These are phyloP conservation scores for Fagopyrum esculentum DNA, from an alignment of 148 eudicot genomes.

Conservation along the genomic window DNA sequence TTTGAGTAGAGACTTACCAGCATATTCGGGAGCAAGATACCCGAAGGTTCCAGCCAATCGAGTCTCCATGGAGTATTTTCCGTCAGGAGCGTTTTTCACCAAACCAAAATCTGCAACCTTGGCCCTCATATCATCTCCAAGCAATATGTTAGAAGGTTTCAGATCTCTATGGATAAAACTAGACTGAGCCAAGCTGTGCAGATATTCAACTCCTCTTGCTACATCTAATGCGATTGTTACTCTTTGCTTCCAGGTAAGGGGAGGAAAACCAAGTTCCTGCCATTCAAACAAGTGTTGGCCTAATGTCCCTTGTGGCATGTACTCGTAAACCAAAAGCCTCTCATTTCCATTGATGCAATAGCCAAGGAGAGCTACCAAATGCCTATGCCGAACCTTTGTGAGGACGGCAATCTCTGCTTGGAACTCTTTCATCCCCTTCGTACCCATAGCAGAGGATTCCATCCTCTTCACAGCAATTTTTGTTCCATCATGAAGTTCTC, in stretches of 20 bases:
- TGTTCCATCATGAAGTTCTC: conserved; percentile 66
- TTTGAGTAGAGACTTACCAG: conserved; percentile 26
- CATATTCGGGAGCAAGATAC: conserved; percentile 67
- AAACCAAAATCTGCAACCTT: conserved; percentile 65
- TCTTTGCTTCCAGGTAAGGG: conserved; percentile 52
- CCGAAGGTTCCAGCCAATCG: conserved; percentile 60
- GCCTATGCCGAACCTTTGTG: conserved; percentile 71
- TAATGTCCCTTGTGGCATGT: conserved; percentile 78
- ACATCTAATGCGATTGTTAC: conserved; percentile 58
- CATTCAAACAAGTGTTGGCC: conserved; percentile 53
- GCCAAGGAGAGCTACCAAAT: conserved; percentile 72
- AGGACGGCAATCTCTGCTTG: conserved; percentile 83
- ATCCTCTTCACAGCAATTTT: conserved; percentile 82
- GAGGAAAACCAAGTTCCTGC: conserved; percentile 24
- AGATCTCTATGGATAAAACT: conserved; percentile 52
- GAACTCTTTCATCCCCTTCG: conserved; percentile 62
- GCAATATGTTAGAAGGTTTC: conserved; percentile 49
- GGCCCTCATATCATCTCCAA: conserved; percentile 56
- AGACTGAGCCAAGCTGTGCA: conserved; percentile 50
- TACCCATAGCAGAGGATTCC: conserved; percentile 46
- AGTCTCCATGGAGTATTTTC: conserved; percentile 49
- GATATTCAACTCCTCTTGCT: conserved; percentile 54
- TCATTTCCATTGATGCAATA: conserved; percentile 58
- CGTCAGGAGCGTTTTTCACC: conserved; percentile 55
- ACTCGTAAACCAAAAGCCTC: conserved; percentile 78